A percentile compares a stretch with the other conserved stretches of the same genome.
These are phyloP conservation scores for Silene conica DNA, from an alignment of 148 eudicot genomes.

Conservation along the genomic window DNA sequence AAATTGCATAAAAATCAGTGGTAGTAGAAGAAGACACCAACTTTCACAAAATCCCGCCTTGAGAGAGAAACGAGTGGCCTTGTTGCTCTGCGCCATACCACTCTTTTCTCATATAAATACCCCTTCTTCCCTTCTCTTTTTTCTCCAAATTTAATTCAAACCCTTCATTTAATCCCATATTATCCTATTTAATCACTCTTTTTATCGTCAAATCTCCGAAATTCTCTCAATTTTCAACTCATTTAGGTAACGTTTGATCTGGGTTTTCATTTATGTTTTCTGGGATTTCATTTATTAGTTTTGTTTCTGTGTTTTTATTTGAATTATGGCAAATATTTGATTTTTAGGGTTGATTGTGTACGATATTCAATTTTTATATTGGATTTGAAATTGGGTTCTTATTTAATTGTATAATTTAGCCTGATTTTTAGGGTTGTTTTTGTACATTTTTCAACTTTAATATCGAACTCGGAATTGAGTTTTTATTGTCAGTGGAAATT, in stretches of 20 bases:
- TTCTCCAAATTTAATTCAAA: neutral
- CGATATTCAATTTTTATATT: neutral
- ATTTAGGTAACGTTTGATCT: slow-evolving; percentile 7
- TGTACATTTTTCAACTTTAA: neutral
- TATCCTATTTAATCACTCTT: neutral
- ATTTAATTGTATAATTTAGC: neutral
- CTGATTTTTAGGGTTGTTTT: no score
- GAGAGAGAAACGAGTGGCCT: neutral
- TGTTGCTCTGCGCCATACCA: neutral
- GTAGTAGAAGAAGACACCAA: neutral
- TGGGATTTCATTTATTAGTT: neutral
- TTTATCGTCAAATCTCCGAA: neutral
- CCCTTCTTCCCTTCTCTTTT: neutral
- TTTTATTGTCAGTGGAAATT: neutral
- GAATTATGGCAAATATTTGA: neutral
- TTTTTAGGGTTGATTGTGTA: neutral
- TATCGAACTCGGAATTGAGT: neutral
- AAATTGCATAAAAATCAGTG: neutral
- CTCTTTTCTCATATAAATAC: neutral
- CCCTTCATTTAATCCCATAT: neutral
- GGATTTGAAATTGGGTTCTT: neutral
- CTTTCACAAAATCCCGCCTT: neutral
- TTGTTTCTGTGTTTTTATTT: slow-evolving; percentile 6
- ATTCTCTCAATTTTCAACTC: slow-evolving; percentile 2
- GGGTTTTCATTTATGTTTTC: neutral